Evolutionary conservation across 306 rosid genomes (phyloP).

Genomic region (Quercus aquifolioides): DNA sequence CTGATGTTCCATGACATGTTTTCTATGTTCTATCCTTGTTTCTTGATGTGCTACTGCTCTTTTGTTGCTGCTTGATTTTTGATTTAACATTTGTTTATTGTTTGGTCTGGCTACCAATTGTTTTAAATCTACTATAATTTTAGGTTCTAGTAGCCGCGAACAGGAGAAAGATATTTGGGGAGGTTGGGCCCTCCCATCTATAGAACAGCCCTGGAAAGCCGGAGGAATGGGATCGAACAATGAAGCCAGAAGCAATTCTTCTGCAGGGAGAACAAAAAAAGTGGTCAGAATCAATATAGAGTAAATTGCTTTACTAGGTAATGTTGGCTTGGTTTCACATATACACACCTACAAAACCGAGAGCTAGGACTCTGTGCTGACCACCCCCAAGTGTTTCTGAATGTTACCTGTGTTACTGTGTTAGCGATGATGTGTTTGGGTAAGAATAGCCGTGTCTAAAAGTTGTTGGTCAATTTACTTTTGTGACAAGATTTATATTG

Average conservation of each 20-base stretch:
- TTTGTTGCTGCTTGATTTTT: background rate
- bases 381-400: background rate
- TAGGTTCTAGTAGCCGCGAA: conserved; percentile 39
- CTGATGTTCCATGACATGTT: background rate
- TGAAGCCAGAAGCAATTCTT: conserved; percentile 13
- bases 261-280: conserved; percentile 46
- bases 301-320: conserved; percentile 10
- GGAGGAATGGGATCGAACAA: conserved; percentile 27
- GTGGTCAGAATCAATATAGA: conserved; percentile 79
- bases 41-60: background rate
- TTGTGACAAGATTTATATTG: background rate
- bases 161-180: conserved; percentile 22
- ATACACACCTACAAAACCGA: background rate
- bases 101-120: background rate
- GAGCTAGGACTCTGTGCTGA: background rate
- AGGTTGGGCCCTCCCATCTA: conserved; percentile 27
- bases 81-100: background rate
- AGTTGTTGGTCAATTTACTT: background rate
- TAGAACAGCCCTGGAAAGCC: conserved; percentile 15
- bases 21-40: background rate
- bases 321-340: background rate
- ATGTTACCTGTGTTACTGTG: background rate
- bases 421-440: background rate
- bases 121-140: background rate
- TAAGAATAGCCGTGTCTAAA: background rate